Conservation (phyloP, 2,329 filamentous ascomycete species). For the Talaromyces albobiverticillius region DNA sequence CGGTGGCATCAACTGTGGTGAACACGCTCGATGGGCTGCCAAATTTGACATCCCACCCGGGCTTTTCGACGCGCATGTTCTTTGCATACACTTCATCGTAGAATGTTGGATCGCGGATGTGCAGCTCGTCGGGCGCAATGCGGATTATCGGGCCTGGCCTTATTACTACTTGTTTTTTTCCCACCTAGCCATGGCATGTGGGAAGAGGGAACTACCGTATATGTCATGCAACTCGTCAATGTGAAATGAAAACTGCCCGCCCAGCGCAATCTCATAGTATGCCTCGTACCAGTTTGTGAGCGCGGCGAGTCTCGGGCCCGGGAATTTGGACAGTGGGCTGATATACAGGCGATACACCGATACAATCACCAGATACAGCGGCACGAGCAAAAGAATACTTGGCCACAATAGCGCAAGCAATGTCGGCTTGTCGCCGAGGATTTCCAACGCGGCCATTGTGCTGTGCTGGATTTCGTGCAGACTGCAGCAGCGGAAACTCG, state of each 20-base stretch:
- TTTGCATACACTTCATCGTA: slow-evolving; percentile 30
- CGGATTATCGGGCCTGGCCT: slow-evolving; percentile 35
- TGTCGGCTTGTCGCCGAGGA: background rate
- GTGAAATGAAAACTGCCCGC: slow-evolving; percentile 23
- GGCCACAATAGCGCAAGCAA: background rate
- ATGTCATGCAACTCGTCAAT: slow-evolving; percentile 25
- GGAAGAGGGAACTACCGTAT: slow-evolving; percentile 26
- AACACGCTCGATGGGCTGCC: slow-evolving; percentile 31
- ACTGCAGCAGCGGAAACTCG: background rate
- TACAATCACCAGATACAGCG: slow-evolving; percentile 3
- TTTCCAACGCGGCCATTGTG: background rate
- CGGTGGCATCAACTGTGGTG: slow-evolving; percentile 27
- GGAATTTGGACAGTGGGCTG: slow-evolving; percentile 29
- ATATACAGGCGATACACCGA: slow-evolving; percentile 27
- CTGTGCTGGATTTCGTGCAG: background rate
- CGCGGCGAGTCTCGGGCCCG: slow-evolving; percentile 32
- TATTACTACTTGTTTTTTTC: background rate
- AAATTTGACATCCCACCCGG: slow-evolving; percentile 23
- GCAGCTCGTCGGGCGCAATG: slow-evolving; percentile 30
- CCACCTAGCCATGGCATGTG: no score
- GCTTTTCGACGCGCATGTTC: slow-evolving; percentile 30
- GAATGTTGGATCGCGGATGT: slow-evolving; percentile 28
- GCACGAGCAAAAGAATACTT: slow-evolving; percentile 4
- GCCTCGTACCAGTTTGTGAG: slow-evolving; percentile 27
- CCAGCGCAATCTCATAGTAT: slow-evolving; percentile 25